phyloP scores from a whole-genome alignment of 495 filamentous ascomycete species.

The Penicillium angulare region DNA sequence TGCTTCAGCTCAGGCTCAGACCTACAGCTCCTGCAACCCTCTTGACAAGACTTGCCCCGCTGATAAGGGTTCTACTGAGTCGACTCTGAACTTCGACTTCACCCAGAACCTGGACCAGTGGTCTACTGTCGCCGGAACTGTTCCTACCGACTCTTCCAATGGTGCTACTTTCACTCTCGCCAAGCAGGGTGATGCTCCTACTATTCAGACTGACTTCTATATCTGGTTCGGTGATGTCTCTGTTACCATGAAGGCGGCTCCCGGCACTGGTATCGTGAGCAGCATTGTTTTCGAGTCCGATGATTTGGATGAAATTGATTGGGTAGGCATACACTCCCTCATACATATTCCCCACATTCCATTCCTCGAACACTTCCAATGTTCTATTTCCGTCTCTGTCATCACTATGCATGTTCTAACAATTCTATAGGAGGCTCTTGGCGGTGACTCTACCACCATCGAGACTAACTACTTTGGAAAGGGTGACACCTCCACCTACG shows the following conservation, averaged over 20 bases:
- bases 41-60: slow-evolving; percentile 26
- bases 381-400: slow-evolving; percentile 24
- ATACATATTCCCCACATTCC: background rate
- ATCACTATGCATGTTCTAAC: slow-evolving; percentile 77
- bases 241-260: slow-evolving; percentile 69
- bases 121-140: slow-evolving; percentile 56
- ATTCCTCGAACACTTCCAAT: background rate
- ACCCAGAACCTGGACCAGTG: slow-evolving; percentile 36
- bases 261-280: slow-evolving; percentile 73
- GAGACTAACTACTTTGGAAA: slow-evolving; percentile 97
- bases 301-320: slow-evolving; percentile 93
- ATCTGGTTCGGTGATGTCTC: slow-evolving; percentile 46
- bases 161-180: slow-evolving; percentile 71
- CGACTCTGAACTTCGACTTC: slow-evolving; percentile 9
- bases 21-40: slow-evolving; percentile 45
- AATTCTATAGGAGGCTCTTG: slow-evolving; percentile 61
- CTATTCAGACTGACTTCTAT: slow-evolving; percentile 47
- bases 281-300: slow-evolving; percentile 85
- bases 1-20: slow-evolving; percentile 44
- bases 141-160: slow-evolving; percentile 46
- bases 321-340: slow-evolving; percentile 54
- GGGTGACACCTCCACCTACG: slow-evolving; percentile 73
- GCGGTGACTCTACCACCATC: slow-evolving; percentile 61
- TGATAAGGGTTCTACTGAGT: slow-evolving; percentile 13
- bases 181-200: slow-evolving; percentile 70